Conservation (phyloP, 1,284 basidiomycete genomes). For the Ganoderma lingzhi region DNA sequence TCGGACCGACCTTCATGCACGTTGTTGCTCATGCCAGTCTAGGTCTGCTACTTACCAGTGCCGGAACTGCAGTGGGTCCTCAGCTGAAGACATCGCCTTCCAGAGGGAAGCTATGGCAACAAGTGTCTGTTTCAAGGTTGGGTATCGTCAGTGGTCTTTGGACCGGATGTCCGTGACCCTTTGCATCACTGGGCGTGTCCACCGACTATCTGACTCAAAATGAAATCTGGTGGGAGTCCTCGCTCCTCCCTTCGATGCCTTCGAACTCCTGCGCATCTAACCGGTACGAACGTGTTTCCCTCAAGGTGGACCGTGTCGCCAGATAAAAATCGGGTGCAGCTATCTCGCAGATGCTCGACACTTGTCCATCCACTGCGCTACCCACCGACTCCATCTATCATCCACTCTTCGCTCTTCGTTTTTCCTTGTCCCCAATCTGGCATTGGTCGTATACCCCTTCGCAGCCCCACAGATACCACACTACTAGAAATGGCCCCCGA, state of each 20-base stretch:
- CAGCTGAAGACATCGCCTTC: background rate
- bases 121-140: background rate
- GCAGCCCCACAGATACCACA: background rate
- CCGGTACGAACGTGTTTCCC: slow-evolving; percentile 25
- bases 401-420: slow-evolving; percentile 2
- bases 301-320: slow-evolving; percentile 18
- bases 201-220: slow-evolving; percentile 7
- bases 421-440: slow-evolving; percentile 32
- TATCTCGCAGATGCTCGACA: slow-evolving; percentile 14
- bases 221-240: slow-evolving; percentile 21
- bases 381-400: slow-evolving; percentile 12
- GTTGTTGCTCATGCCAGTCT: background rate
- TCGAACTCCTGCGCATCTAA: background rate
- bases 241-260: background rate
- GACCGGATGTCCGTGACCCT: slow-evolving; percentile 19
- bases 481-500: slow-evolving; percentile 40
- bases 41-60: no score
- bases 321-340: slow-evolving; percentile 21
- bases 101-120: no score
- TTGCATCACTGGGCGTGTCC: slow-evolving; percentile 7
- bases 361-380: slow-evolving; percentile 17
- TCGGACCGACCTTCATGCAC: background rate
- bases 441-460: slow-evolving; percentile 30
- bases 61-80: background rate
- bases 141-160: background rate